Evolutionary conservation across 768 basidiomycete genomes (phyloP).

Genomic region (Boletales sp.): DNA sequence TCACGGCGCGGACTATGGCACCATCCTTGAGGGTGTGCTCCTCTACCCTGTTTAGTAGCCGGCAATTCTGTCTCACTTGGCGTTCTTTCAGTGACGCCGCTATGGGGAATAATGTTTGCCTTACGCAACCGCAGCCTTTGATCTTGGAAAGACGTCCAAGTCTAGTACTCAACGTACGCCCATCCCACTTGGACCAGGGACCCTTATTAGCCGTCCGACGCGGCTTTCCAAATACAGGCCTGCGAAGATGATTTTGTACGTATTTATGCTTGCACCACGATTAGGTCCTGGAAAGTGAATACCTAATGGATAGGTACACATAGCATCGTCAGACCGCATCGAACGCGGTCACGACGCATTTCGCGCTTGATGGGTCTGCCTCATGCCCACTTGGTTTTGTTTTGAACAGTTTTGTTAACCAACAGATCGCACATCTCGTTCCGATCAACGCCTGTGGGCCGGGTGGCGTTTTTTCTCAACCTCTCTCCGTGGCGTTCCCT

Average conservation of each 20-base stretch:
- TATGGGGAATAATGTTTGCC: not conserved
- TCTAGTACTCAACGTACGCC: not conserved
- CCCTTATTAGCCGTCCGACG: conserved; percentile 7
- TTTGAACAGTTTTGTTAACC: conserved; percentile 4
- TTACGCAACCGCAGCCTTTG: not conserved
- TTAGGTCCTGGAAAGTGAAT: conserved; percentile 10
- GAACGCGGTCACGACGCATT: conserved; percentile 7
- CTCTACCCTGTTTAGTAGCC: not conserved
- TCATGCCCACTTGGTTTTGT: conserved; percentile 13
- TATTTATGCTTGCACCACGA: conserved; percentile 20
- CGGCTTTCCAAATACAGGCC: conserved; percentile 18
- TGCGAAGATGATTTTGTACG: conserved; percentile 20
- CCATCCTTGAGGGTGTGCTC: not conserved
- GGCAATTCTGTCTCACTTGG: not conserved
- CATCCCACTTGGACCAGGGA: conserved; percentile 8
- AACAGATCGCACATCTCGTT: conserved; percentile 22
- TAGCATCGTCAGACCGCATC: conserved; percentile 14
- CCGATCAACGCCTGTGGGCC: conserved; percentile 22
- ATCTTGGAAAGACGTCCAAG: not conserved
- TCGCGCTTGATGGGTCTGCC: conserved; percentile 16
- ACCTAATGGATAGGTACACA: conserved; percentile 6
- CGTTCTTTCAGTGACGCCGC: conserved; percentile 4
- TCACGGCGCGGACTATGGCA: not conserved
- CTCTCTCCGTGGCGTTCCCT: conserved; percentile 24
- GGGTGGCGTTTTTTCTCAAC: conserved; percentile 15